Conservation (phyloP, 768 basidiomycete genomes). For the Podaxis sp. region DNA sequence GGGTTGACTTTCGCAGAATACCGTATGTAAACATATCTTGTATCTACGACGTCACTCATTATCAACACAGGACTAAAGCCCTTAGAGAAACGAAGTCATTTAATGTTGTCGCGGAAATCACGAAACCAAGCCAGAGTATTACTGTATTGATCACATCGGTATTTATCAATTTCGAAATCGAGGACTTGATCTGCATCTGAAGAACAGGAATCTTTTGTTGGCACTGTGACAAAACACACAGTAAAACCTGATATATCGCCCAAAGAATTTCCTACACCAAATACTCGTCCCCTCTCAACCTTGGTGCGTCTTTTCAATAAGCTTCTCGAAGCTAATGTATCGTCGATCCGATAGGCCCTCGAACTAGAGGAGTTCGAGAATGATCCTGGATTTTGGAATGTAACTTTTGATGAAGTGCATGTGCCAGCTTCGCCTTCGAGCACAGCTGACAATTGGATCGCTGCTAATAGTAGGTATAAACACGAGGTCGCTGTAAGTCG, state of each 20-base stretch:
- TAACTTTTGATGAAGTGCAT: constrained; percentile 36
- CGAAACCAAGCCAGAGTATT: constrained; percentile 74
- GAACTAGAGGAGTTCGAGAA: constrained; percentile 68
- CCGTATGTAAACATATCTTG: constrained; percentile 42
- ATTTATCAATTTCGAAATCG: constrained; percentile 12
- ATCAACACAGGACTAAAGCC: constrained; percentile 57
- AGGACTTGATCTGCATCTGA: background rate
- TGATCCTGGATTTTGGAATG: constrained; percentile 66
- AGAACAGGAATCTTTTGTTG: constrained; percentile 71
- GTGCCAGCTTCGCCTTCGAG: background rate
- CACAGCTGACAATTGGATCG: background rate
- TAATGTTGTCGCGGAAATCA: constrained; percentile 54
- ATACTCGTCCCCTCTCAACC: constrained; percentile 68
- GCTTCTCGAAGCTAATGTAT: background rate
- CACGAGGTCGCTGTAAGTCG: background rate
- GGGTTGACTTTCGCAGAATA: constrained; percentile 79
- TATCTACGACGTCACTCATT: background rate
- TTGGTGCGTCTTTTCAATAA: constrained; percentile 36
- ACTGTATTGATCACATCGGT: constrained; percentile 63
- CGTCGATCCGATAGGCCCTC: constrained; percentile 44
- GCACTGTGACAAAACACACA: constrained; percentile 47
- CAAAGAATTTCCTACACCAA: constrained; percentile 59
- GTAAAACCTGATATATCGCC: constrained; percentile 59
- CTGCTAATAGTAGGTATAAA: background rate
- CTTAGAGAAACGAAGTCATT: constrained; percentile 62